Conservation (phyloP, 177 flowering plant genomes). For the Vitis hybrid region DNA sequence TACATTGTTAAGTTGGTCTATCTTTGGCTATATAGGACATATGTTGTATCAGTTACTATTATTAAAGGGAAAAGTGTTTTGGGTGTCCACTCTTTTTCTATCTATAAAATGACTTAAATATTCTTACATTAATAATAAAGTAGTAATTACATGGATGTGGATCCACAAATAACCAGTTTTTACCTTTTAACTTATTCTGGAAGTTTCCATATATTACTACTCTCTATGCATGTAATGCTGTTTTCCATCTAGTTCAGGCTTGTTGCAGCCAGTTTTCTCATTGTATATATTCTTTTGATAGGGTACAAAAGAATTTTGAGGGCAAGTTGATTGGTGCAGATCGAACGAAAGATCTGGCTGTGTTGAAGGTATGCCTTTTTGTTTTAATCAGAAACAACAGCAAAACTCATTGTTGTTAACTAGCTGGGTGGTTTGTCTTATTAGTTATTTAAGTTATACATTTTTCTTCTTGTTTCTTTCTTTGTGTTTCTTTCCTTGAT, state of each 20-base stretch:
- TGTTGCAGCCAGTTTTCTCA: constrained; percentile 12
- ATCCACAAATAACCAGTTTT: too few species aligned
- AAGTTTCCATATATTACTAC: too few species aligned
- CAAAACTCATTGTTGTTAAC: too few species aligned
- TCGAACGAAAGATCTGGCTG: constrained; percentile 92
- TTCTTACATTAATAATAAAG: too few species aligned
- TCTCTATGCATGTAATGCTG: too few species aligned
- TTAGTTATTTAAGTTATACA: not conserved
- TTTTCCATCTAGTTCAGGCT: too few species aligned
- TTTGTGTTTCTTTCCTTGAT: not conserved
- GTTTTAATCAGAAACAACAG: not conserved
- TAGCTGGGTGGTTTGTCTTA: too few species aligned
- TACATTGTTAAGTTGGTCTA: constrained; percentile 4
- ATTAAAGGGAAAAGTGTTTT: too few species aligned
- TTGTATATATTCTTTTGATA: constrained; percentile 22
- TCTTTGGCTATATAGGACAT: constrained; percentile 4
- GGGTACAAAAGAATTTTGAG: constrained; percentile 93
- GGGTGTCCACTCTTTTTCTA: too few species aligned
- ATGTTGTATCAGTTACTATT: not conserved
- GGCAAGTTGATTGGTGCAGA: constrained; percentile 91
- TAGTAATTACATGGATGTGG: too few species aligned
- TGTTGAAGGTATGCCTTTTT: constrained; percentile 61
- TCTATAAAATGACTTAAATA: too few species aligned
- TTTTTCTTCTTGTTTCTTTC: not conserved
- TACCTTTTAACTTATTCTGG: too few species aligned